phyloP scores from a whole-genome alignment of 2,329 filamentous ascomycete genomes.

The Verticillium tricorpus region DNA sequence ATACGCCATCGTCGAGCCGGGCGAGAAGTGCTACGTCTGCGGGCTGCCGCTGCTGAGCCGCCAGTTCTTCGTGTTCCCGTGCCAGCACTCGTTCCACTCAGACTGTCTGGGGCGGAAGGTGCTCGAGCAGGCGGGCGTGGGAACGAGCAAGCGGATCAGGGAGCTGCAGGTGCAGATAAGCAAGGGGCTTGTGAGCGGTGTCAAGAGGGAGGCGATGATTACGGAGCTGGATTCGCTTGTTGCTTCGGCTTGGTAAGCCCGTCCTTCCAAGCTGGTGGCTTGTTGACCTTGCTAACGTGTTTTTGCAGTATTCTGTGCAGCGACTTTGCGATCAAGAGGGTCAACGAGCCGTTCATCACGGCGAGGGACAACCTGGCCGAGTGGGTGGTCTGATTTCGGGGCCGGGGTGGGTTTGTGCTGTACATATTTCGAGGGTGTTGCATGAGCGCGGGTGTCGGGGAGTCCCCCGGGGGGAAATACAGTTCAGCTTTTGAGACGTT shows the following conservation, averaged over 20 bases:
- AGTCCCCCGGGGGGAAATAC: not conserved
- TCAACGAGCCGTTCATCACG: conserved; percentile 87
- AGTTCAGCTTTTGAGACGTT: not conserved
- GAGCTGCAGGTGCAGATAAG: conserved; percentile 83
- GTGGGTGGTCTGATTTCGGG: conserved; percentile 59
- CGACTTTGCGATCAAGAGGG: conserved; percentile 88
- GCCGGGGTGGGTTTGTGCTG: not conserved
- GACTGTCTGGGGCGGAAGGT: conserved; percentile 88
- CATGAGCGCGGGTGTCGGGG: not conserved
- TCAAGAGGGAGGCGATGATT: conserved; percentile 75
- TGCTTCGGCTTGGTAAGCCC: conserved; percentile 74
- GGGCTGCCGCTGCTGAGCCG: conserved; percentile 78
- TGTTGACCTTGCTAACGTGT: conserved; percentile 14
- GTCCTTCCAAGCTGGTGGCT: not conserved
- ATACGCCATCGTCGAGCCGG: conserved; percentile 94
- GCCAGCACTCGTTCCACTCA: conserved; percentile 95
- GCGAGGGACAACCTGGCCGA: conserved; percentile 69
- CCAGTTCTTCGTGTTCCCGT: conserved; percentile 98
- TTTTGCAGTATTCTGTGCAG: conserved; percentile 77
- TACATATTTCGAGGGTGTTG: not conserved
- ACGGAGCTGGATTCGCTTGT: conserved; percentile 89
- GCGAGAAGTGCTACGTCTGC: conserved; percentile 90
- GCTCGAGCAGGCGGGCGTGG: conserved; percentile 72
- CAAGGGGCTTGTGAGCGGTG: conserved; percentile 65
- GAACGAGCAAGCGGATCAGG: conserved; percentile 72